phyloP scores from a whole-genome alignment of 768 basidiomycete genomes.

The Russula ochroleuca region DNA sequence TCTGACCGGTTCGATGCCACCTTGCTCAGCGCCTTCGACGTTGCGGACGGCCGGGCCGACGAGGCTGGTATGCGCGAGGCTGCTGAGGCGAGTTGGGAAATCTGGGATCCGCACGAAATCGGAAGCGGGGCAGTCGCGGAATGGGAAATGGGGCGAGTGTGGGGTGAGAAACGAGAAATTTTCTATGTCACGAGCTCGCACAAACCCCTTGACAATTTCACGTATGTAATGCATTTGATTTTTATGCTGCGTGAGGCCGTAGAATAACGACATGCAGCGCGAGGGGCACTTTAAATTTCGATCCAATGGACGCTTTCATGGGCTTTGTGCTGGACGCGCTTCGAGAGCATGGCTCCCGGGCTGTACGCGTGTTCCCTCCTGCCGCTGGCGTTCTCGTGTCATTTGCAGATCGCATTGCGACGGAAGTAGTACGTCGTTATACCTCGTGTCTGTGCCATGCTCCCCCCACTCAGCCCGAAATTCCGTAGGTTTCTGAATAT shows the following conservation, averaged over 20 bases:
- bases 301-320: conserved; percentile 93
- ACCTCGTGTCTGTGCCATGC: conserved; percentile 11
- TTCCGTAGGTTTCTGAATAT: conserved; percentile 78
- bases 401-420: conserved; percentile 81
- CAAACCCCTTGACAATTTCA: conserved; percentile 79
- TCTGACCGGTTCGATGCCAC: conserved; percentile 86
- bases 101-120: conserved; percentile 49
- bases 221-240: conserved; percentile 41
- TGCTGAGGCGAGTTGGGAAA: conserved; percentile 81
- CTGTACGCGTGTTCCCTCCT: conserved; percentile 82
- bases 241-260: neutral
- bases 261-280: conserved; percentile 20
- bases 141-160: conserved; percentile 93
- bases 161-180: conserved; percentile 93
- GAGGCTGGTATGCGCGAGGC: conserved; percentile 77
- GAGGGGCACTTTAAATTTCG: conserved; percentile 64
- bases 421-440: conserved; percentile 63
- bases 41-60: conserved; percentile 69
- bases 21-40: conserved; percentile 83
- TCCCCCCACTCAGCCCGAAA: conserved; percentile 6
- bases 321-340: conserved; percentile 59
- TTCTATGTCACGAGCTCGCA: conserved; percentile 83
- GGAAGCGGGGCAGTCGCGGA: conserved; percentile 40
- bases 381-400: conserved; percentile 69
- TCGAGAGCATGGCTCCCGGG: conserved; percentile 69